Base-by-base conservation (phyloP, 495 filamentous ascomycete species). In the Penicillium chermesinum region DNA sequence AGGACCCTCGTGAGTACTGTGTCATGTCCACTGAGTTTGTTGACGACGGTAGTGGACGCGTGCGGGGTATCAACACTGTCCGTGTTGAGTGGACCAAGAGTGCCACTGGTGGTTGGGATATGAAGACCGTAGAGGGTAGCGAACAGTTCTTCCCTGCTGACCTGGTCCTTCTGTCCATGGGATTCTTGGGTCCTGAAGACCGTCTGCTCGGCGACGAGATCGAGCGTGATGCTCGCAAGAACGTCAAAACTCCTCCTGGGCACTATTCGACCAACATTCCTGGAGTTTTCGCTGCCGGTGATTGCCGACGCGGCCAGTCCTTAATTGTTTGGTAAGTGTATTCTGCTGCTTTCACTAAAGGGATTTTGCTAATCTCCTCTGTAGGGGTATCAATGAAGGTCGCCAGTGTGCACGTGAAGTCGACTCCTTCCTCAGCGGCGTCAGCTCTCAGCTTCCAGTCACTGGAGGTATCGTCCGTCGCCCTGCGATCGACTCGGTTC, bases 11-110 rank as follows among this genome's bases (percentile, higher is more conserved):
- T 53, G 93, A 99, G 74, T 99, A 85, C 77, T 96, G 93, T 74
- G 88, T 99, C 67, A 96, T 97, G 91, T 94, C 88, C 15, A 90
- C 93, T 72, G 91, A 96, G 55, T 99, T 99, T 55, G 89, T 96
- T 18, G 88, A 90, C 48, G 93, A 97, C 55, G 94, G 89, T 36
- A 79, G 67, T 34, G 91, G 90, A 52, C 83, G 84, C 48, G 91
- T 99, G 55, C 90, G 87, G 74, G 93, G 93, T 54, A 97, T 98
- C 79, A 97, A 97, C 72, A 96, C 90, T 19, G 80, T 96, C 41
- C 88, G 91, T 30, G 94, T 98, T 25, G 93, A 97, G 67, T 98
- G 93, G 93, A 91, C 91, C 46, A 91, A 90, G 78, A 85, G 80
- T 39, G 78, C 86, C 21, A 82, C 81, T 44, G 94, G 94, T 44